A percentile compares a stretch with the other conserved stretches of the same genome.
Evolutionary conservation across 1,284 basidiomycete species (phyloP).

Genomic region (Grifola frondosa): DNA sequence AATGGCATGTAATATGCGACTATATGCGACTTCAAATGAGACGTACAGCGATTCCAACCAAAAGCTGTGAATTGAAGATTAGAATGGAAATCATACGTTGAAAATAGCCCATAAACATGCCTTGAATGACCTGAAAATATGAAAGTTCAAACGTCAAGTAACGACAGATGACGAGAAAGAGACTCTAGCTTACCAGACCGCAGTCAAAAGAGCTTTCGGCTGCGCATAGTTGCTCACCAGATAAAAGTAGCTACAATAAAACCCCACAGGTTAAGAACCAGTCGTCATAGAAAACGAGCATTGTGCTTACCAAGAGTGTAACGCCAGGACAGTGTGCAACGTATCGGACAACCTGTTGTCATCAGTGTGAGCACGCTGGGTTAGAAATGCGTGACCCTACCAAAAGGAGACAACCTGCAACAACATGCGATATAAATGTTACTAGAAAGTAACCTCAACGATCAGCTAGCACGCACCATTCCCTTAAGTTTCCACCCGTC

Average conservation of each 20-base stretch:
- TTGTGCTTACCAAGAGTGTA: conserved; percentile 9
- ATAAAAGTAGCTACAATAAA: conserved; percentile 16
- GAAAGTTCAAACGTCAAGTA: neutral
- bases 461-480: conserved; percentile 4
- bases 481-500: conserved; percentile 5
- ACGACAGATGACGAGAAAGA: neutral
- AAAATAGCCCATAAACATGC: neutral
- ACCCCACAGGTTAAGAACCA: too few species aligned
- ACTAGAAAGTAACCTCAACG: too few species aligned
- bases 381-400: too few species aligned
- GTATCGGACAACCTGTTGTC: conserved; percentile 6
- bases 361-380: too few species aligned
- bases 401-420: too few species aligned
- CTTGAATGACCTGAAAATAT: neutral
- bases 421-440: too few species aligned
- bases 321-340: conserved; percentile 1
- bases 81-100: too few species aligned
- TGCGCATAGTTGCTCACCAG: conserved; percentile 12
- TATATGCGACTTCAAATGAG: neutral
- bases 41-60: neutral
- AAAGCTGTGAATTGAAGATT: neutral
- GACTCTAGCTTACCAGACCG: conserved; percentile 12
- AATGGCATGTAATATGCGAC: too few species aligned
- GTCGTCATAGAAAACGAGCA: too few species aligned
- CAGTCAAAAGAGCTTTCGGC: conserved; percentile 2